Percentiles rank a stretch among this genome's conserved stretches.
Conservation (phyloP, 345 rosid genomes). For the Gossypium turneri region DNA sequence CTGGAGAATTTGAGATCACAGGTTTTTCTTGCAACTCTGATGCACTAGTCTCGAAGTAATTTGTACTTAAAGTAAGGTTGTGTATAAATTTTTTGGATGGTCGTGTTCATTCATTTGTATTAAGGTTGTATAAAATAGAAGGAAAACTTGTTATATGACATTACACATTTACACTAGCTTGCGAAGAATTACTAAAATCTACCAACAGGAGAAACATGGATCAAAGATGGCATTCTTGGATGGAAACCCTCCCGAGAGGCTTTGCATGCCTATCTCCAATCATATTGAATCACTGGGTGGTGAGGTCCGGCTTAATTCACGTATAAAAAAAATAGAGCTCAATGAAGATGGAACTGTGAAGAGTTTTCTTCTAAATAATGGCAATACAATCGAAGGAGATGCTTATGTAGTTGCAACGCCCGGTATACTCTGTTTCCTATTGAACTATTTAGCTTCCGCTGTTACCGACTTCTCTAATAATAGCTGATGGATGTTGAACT, state of each 20-base stretch:
- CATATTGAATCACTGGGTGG: constrained; percentile 80
- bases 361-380: constrained; percentile 59
- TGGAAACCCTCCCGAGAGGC: constrained; percentile 96
- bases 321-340: constrained; percentile 76
- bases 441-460: not conserved
- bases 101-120: not conserved
- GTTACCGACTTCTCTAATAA: constrained; percentile 14
- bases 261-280: constrained; percentile 75
- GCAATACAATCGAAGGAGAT: constrained; percentile 70
- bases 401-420: constrained; percentile 86
- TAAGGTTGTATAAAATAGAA: not conserved
- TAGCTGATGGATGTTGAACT: constrained; percentile 18
- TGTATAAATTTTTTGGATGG: not conserved
- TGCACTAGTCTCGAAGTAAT: not conserved
- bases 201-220: constrained; percentile 86
- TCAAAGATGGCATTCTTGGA: constrained; percentile 98
- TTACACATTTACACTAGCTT: not conserved
- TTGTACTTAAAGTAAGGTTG: not conserved
- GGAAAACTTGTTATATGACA: not conserved
- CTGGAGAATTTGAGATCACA: not conserved
- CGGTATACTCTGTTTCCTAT: constrained; percentile 40
- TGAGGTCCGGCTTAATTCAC: constrained; percentile 71
- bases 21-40: not conserved
- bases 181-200: constrained; percentile 13
- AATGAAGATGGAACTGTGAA: constrained; percentile 75